phyloP scores from a whole-genome alignment of 495 filamentous ascomycete genomes.

The Xylaria grammica region DNA sequence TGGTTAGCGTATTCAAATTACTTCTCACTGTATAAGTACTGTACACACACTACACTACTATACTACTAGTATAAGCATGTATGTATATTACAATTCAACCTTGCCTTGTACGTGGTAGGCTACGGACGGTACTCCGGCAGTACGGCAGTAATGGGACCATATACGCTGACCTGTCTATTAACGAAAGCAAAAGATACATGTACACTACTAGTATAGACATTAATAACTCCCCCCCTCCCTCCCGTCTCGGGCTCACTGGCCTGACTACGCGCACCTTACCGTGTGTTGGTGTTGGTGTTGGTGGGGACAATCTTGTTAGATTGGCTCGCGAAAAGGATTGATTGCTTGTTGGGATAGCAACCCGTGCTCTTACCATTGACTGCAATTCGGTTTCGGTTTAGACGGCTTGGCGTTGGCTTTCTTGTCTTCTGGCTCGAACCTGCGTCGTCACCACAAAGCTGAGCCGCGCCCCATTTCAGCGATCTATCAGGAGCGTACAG shows the following conservation, averaged over 20 bases:
- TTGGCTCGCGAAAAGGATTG: constrained; percentile 5
- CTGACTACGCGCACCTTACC: constrained; percentile 4
- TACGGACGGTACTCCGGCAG: too few species aligned
- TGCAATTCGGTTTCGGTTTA: neutral
- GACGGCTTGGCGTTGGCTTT: constrained; percentile 3
- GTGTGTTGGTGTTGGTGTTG: too few species aligned
- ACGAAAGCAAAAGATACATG: neutral
- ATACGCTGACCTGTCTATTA: too few species aligned
- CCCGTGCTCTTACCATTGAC: constrained; percentile 1
- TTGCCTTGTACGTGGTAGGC: too few species aligned
- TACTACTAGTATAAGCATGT: too few species aligned
- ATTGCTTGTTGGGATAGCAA: constrained; percentile 7
- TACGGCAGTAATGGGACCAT: neutral
- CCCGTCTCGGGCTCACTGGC: constrained; percentile 2
- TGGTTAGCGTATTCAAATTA: too few species aligned
- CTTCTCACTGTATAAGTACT: too few species aligned
- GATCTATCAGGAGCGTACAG: neutral
- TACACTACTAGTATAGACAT: neutral
- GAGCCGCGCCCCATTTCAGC: neutral
- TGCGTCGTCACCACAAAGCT: constrained; percentile 11
- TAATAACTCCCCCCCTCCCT: neutral
- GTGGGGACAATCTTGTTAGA: constrained; percentile 16
- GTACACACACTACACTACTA: too few species aligned
- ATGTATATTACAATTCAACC: too few species aligned
- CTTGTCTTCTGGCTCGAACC: neutral